Conservation (phyloP, 202 grass and related monocot genomes). For the Digitaria exilis region DNA sequence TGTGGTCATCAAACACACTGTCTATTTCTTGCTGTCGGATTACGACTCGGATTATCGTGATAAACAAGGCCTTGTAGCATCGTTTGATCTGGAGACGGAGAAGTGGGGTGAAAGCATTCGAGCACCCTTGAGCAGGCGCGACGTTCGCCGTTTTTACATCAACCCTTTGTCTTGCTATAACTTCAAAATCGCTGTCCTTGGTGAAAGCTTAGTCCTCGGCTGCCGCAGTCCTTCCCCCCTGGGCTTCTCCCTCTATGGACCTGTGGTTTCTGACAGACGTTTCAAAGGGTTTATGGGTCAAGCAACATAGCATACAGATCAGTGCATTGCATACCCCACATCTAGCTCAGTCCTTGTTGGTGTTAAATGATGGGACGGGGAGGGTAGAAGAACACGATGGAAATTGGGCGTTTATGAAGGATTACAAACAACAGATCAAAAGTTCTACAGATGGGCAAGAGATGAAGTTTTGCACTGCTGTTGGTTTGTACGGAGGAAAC, state of each 20-base stretch:
- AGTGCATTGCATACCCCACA: neutral
- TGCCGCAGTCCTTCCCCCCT: no score
- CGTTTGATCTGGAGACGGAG: constrained; percentile 1
- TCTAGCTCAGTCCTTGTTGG: neutral
- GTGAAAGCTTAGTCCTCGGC: neutral
- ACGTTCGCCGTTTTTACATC: no score
- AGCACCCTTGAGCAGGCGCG: neutral
- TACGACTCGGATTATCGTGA: accelerated
- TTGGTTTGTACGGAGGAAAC: no score
- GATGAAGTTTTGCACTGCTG: no score
- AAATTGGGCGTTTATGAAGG: no score
- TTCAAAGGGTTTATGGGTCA: neutral
- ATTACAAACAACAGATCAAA: no score
- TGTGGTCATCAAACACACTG: no score
- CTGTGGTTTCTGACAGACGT: neutral
- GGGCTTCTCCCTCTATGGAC: neutral
- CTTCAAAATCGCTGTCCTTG: neutral
- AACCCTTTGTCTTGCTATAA: neutral
- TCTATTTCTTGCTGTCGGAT: neutral
- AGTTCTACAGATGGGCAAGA: no score
- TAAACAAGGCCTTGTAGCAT: neutral
- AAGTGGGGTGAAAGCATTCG: constrained; percentile 13
- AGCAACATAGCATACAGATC: neutral
- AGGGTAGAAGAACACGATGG: neutral
- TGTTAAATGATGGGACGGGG: neutral